Conservation (phyloP, 176 grass and related monocot genomes). For the Neostapfia colusana region DNA sequence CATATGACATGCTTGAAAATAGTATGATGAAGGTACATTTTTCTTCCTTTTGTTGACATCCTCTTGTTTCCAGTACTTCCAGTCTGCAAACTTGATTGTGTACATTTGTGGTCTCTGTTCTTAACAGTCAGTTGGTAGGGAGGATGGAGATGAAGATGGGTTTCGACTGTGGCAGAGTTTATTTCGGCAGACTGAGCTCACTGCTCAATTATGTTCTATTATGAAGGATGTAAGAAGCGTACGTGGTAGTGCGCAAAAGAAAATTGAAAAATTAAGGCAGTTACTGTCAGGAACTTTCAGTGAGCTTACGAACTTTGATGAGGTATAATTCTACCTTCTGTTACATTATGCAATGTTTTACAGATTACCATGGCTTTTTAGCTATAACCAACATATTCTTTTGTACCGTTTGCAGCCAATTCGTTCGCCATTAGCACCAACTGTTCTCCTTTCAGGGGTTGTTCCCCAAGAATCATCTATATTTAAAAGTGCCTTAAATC, state of each 20-base stretch:
- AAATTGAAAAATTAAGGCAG: constrained; percentile 82
- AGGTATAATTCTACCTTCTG: constrained; percentile 46
- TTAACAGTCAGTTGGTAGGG: constrained; percentile 62
- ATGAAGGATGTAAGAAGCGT: constrained; percentile 88
- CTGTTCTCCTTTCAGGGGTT: constrained; percentile 67
- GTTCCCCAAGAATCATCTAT: constrained; percentile 80
- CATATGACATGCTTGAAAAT: constrained; percentile 94
- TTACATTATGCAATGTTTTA: background rate
- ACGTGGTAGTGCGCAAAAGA: constrained; percentile 77
- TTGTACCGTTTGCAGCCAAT: constrained; percentile 67
- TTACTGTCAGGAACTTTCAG: constrained; percentile 72
- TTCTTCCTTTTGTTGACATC: constrained; percentile 22
- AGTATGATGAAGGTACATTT: constrained; percentile 78
- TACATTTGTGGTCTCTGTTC: constrained; percentile 11
- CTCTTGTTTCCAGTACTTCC: constrained; percentile 10
- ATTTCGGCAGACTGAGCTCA: constrained; percentile 71
- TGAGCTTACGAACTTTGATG: constrained; percentile 92
- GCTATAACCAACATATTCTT: constrained; percentile 30
- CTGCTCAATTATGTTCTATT: constrained; percentile 82
- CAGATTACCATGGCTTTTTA: constrained; percentile 20
- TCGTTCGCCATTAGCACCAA: constrained; percentile 75
- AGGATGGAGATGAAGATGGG: constrained; percentile 81
- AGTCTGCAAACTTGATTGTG: constrained; percentile 6
- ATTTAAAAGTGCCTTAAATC: constrained; percentile 86
- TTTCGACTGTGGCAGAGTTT: constrained; percentile 93